Percentiles rank a stretch among this genome's conserved stretches.
Conservation (phyloP, 345 rosid genomes). For the Citrus trifoliata region DNA sequence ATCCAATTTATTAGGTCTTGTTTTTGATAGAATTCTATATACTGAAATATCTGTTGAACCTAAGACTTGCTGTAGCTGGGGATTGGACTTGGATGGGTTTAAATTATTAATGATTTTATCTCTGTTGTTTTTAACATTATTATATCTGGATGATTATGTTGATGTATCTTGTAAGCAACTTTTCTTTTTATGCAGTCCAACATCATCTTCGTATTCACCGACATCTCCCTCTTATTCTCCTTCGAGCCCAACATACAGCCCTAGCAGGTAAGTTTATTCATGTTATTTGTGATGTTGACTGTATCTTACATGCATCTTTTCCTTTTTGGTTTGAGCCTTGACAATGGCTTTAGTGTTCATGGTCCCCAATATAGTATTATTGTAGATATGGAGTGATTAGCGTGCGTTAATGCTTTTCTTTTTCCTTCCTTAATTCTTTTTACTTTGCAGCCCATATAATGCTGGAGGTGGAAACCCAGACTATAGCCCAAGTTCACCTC, state of each 20-base stretch:
- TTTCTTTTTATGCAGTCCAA: constrained; percentile 50
- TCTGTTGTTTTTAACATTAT: neutral
- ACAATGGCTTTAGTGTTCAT: neutral
- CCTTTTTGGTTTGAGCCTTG: neutral
- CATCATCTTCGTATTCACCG: constrained; percentile 90
- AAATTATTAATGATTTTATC: neutral
- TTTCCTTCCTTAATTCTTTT: neutral
- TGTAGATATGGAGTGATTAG: neutral
- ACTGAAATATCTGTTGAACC: too few relatives aligned
- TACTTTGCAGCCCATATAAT: constrained; percentile 42
- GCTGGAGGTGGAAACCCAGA: constrained; percentile 43
- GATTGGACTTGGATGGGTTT: neutral
- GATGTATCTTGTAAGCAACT: neutral
- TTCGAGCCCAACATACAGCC: constrained; percentile 88
- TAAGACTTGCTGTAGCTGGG: too few relatives aligned
- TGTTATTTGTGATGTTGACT: neutral
- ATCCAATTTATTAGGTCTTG: neutral
- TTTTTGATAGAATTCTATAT: neutral
- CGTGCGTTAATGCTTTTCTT: neutral
- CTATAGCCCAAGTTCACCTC: constrained; percentile 60
- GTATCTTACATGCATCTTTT: neutral
- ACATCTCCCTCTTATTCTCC: constrained; percentile 93
- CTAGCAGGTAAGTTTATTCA: constrained; percentile 62
- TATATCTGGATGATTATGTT: neutral
- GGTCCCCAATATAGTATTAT: neutral